phyloP scores from a whole-genome alignment of 2,329 filamentous ascomycete species.

The Pyrenophora seminiperda region DNA sequence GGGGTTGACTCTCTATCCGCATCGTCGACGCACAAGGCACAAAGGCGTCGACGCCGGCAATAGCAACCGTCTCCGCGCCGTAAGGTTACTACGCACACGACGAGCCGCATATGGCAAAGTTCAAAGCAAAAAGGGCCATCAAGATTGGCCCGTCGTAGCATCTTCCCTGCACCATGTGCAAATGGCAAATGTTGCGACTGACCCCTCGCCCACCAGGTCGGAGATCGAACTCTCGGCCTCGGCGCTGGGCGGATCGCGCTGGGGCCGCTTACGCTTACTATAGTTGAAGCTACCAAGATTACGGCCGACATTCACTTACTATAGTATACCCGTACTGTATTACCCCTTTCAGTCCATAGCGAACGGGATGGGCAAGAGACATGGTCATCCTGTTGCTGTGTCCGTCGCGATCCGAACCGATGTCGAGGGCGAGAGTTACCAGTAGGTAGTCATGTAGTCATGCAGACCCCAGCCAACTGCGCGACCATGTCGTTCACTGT shows the following conservation, averaged over 20 bases:
- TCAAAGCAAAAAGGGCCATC: slow-evolving; percentile 5
- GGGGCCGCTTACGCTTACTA: slow-evolving; percentile 12
- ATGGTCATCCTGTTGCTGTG: neutral
- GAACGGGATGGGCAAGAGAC: neutral
- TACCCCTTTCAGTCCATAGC: neutral
- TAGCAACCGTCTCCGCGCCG: slow-evolving; percentile 22
- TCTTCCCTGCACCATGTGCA: slow-evolving; percentile 18
- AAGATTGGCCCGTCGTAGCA: slow-evolving; percentile 21
- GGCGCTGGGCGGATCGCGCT: slow-evolving; percentile 11
- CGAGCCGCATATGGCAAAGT: slow-evolving; percentile 17
- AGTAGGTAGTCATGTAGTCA: neutral
- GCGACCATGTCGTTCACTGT: too few species aligned
- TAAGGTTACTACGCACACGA: slow-evolving; percentile 18
- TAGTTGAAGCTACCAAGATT: neutral
- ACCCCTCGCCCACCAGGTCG: slow-evolving; percentile 18
- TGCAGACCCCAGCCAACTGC: too few species aligned
- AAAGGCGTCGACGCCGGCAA: slow-evolving; percentile 18
- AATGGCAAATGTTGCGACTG: slow-evolving; percentile 16
- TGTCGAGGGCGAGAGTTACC: neutral
- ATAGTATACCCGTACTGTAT: too few species aligned
- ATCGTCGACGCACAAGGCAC: slow-evolving; percentile 27
- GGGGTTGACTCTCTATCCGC: slow-evolving; percentile 17
- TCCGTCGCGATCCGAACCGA: slow-evolving; percentile 6
- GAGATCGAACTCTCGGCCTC: slow-evolving; percentile 17
- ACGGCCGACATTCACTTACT: slow-evolving; percentile 3